Evolutionary conservation across 257 asterid species (phyloP), one percentile per base, ranked within the genome.

Genomic region (Rauvolfia tetraphylla): DNA sequence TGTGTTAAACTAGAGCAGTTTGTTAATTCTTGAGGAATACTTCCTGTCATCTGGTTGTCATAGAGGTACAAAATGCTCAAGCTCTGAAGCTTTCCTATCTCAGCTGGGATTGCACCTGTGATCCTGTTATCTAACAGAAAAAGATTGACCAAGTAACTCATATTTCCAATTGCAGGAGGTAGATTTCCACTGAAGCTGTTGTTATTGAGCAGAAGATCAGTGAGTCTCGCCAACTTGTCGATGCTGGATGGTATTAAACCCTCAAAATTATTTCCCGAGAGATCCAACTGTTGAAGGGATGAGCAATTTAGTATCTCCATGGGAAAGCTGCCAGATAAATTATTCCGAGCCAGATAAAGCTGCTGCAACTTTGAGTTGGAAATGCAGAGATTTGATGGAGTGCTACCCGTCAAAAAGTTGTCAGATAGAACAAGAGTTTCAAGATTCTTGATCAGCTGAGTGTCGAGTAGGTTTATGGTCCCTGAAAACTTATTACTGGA

Each of bases 121-220:
- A 89, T 76, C 93, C 78, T 87, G 93, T 94, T 94, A 15, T 75
- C 93, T 36, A 87, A 90, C 80, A 94, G 89, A 48, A 79, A 82
- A 6, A 94, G 63, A 48, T 75, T 84, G 62, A 73, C 87, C 66
- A 94, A 75, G 36, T 79, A 81, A 53, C 92, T 92, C 86, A 92
- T 56, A 75, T 94, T 94, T 75, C 97, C 96, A 0, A 88, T 90
- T 72, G 84, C 84, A 17, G 90, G 86, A 0, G 96, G 97, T 49
- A 93, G 69, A 72, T 33, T 81, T 77, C 97, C 98, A 2, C 84
- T 77, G 42, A 92, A 88, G 77, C 90, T 89, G 88, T 94, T 94
- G 84, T 89, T 91, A 84, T 90, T 87, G 85, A 94, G 97, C 78
- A 89, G 68, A 66, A 94, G 98, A 85, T 92, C 98, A 1, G 94